phyloP scores from a whole-genome alignment of 495 filamentous ascomycete genomes.

The Xylaria scruposa region DNA sequence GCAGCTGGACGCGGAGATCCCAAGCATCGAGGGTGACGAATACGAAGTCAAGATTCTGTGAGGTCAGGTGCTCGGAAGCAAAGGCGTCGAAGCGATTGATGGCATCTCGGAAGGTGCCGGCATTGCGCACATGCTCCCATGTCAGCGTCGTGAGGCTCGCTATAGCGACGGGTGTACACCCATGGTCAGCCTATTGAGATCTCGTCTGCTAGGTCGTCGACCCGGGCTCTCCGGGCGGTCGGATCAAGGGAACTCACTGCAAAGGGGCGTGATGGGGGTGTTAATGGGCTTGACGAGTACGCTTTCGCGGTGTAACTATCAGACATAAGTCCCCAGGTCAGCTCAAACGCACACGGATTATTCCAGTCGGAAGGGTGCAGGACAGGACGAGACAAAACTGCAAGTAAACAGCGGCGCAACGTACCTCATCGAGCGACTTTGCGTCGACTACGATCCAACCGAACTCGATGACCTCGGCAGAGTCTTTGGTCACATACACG shows the following conservation, averaged over 20 bases:
- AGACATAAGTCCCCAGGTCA: conserved; percentile 18
- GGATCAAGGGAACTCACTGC: conserved; percentile 74
- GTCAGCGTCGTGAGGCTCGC: conserved; percentile 97
- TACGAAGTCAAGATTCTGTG: conserved; percentile 89
- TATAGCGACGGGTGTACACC: conserved; percentile 43
- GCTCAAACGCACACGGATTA: conserved; percentile 20
- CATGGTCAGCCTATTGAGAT: conserved; percentile 17
- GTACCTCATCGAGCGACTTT: conserved; percentile 89
- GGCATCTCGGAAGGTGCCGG: conserved; percentile 95
- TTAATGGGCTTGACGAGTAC: conserved; percentile 98
- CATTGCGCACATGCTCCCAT: conserved; percentile 97
- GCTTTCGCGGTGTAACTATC: conserved; percentile 88
- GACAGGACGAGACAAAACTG: neutral
- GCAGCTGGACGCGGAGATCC: conserved; percentile 97
- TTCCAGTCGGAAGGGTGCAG: neutral
- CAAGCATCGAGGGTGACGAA: conserved; percentile 98
- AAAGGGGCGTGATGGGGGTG: conserved; percentile 96
- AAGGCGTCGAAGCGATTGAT: conserved; percentile 94
- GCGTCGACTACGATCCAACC: conserved; percentile 96
- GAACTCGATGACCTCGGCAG: conserved; percentile 97
- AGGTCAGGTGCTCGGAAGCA: conserved; percentile 83
- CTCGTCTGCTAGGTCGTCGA: conserved; percentile 31
- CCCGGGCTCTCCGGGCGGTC: neutral
- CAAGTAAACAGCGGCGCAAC: neutral
- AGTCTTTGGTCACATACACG: conserved; percentile 98